Base-by-base conservation (phyloP, 495 filamentous ascomycete species). In the Oleoguttula mirabilis region DNA sequence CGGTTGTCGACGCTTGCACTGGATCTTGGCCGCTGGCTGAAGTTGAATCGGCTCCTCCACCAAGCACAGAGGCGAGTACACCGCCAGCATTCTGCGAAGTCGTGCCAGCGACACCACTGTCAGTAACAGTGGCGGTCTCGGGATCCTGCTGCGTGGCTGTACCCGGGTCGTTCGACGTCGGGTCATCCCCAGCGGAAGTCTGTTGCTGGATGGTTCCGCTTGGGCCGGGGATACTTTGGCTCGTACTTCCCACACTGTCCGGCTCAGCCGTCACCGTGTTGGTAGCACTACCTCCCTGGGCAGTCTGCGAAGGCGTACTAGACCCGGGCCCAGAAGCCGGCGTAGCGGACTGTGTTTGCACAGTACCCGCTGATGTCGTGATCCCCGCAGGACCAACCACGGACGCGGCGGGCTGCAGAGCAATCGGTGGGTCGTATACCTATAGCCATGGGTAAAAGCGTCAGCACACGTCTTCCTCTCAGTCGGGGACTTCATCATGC, bases 401-500 rank as follows among this genome's bases (percentile, higher is more conserved):
- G n/a, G 25, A 7, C 7, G 25, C 25, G n/a, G 25, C 25, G 7
- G 25, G 25, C 25, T 28, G 25, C n/a, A 28, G n/a, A 28, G 25
- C 25, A 28, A n/a, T 28, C 25, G 25, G 25, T 28, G 25, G 25
- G n/a, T 28, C 25, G 25, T 28, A 28, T 7, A 28, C n/a, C 7
- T n/a, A 7, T 28, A n/a, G n/a, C n/a, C n/a, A n/a, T n/a, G n/a
- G n/a, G n/a, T n/a, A n/a, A n/a, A n/a, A n/a, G 25, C 25, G 25
- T 7, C 7, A 28, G 7, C 25, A 7, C 25, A 28, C 25, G 25
- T 28, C 25, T 7, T 7, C 25, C 7, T 28, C 25, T 7, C 25
- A n/a, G 75, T 28, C n/a, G 25, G 25, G 7, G 25, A 7, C 7
- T n/a, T 7, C 7, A 28, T 28, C 7, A n/a, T 28, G 7, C 25